Percentiles rank a stretch among this genome's conserved stretches.
These are phyloP conservation scores for Suhomyces canberraensis DNA, from an alignment of 805 yeast species.

Conservation along the genomic window DNA sequence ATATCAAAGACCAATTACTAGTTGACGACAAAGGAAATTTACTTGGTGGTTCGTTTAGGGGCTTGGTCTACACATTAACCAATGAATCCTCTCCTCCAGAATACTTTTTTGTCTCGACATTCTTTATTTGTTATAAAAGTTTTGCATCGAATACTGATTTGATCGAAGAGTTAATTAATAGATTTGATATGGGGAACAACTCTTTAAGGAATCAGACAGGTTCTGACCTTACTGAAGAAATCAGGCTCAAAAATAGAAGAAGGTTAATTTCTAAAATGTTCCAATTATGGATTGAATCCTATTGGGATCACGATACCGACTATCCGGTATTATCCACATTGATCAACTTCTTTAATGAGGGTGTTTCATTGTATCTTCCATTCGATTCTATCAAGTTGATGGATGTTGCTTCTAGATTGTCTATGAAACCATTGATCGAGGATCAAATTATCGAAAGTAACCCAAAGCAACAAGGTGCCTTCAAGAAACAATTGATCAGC, in stretches of 20 bases:
- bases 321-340: conserved; percentile 61
- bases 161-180: conserved; percentile 59
- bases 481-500: conserved; percentile 47
- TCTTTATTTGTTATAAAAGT: conserved; percentile 71
- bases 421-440: conserved; percentile 53
- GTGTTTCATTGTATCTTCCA: conserved; percentile 58
- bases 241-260: conserved; percentile 54
- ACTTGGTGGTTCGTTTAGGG: conserved; percentile 69
- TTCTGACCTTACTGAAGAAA: conserved; percentile 24
- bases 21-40: conserved; percentile 50
- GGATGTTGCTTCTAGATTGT: conserved; percentile 59
- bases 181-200: conserved; percentile 54
- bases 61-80: conserved; percentile 61
- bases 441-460: conserved; percentile 1
- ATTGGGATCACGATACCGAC: conserved; percentile 72
- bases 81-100: conserved; percentile 65
- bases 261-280: conserved; percentile 65
- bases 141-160: conserved; percentile 67
- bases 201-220: conserved; percentile 13
- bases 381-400: conserved; percentile 60
- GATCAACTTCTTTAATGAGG: conserved; percentile 78
- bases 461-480: conserved; percentile 2
- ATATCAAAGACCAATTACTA: conserved; percentile 45
- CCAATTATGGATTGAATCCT: conserved; percentile 85
- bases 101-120: conserved; percentile 66